These are phyloP conservation scores for Chaetothyriales sp. DNA, from an alignment of 2,329 filamentous ascomycete species.

Conservation along the genomic window DNA sequence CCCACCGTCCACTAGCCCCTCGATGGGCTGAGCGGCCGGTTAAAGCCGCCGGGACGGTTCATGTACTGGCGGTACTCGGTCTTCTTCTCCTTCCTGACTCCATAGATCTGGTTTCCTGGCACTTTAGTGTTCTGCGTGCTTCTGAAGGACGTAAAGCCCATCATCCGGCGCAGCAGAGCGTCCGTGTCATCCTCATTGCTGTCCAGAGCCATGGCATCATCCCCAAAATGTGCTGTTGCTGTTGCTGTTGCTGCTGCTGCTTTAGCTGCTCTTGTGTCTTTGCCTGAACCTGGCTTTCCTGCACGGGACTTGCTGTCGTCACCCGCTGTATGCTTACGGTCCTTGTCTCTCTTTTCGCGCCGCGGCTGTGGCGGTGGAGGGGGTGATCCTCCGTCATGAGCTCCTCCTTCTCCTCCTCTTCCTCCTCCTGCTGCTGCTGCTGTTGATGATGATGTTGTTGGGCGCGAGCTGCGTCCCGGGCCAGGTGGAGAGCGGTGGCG, in stretches of 20 bases:
- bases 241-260: conserved; percentile 13
- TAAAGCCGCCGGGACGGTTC: conserved; percentile 38
- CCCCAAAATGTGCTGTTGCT: conserved; percentile 9
- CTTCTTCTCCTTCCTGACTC: conserved; percentile 81
- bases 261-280: conserved; percentile 10
- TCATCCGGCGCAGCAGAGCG: conserved; percentile 62
- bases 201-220: conserved; percentile 20
- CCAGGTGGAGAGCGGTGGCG: conserved; percentile 24
- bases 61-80: conserved; percentile 95
- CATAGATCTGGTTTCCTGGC: conserved; percentile 69
- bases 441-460: conserved; percentile 4
- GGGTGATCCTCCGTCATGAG: too few species aligned
- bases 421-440: conserved; percentile 17
- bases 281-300: conserved; percentile 17
- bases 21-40: conserved; percentile 34
- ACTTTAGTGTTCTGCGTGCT: conserved; percentile 83
- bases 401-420: too few species aligned
- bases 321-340: conserved; percentile 15
- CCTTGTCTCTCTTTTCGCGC: conserved; percentile 22
- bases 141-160: conserved; percentile 80
- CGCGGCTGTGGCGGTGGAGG: background rate
- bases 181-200: conserved; percentile 43
- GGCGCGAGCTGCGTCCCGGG: conserved; percentile 11
- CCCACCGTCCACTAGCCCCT: conserved; percentile 17
- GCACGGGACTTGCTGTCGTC: background rate